Conservation (phyloP, 164 flowering plant genomes). For the Nymphaea thermarum region DNA sequence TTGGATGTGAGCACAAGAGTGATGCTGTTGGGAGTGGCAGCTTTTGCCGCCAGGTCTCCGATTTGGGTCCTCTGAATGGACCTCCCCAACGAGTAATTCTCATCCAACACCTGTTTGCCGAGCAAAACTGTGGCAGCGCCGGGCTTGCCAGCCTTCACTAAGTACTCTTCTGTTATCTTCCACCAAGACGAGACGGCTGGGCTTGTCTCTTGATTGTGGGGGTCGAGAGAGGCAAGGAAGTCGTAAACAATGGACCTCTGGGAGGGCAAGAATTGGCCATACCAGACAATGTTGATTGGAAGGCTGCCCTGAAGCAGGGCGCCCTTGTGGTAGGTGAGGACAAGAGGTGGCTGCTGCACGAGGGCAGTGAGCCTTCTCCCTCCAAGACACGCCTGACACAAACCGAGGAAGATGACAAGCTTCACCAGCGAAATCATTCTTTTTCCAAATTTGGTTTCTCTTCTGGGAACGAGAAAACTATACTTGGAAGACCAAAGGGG, state of each 20-base stretch:
- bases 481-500: no score
- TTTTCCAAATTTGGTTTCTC: no score
- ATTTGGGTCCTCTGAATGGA: conserved; percentile 18
- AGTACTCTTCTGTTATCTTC: conserved; percentile 13
- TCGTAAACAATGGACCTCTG: conserved; percentile 17
- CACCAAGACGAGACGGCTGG: conserved; percentile 16
- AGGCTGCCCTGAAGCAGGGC: conserved; percentile 16
- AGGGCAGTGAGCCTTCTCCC: conserved; percentile 6
- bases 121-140: conserved; percentile 1
- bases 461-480: no score
- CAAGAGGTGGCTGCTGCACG: conserved; percentile 4
- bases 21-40: conserved; percentile 9
- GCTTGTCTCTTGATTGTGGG: neutral
- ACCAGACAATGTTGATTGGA: conserved; percentile 21
- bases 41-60: conserved; percentile 13
- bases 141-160: conserved; percentile 13
- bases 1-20: conserved; percentile 25
- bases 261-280: conserved; percentile 17
- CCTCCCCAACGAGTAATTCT: conserved; percentile 28
- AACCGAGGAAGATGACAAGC: neutral
- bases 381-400: neutral
- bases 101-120: conserved; percentile 17
- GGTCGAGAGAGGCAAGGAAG: conserved; percentile 13
- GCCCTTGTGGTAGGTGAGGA: conserved; percentile 17
- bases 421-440: no score